These are phyloP conservation scores for Scutellaria galericulata DNA, from an alignment of 257 asterid species.

Conservation along the genomic window DNA sequence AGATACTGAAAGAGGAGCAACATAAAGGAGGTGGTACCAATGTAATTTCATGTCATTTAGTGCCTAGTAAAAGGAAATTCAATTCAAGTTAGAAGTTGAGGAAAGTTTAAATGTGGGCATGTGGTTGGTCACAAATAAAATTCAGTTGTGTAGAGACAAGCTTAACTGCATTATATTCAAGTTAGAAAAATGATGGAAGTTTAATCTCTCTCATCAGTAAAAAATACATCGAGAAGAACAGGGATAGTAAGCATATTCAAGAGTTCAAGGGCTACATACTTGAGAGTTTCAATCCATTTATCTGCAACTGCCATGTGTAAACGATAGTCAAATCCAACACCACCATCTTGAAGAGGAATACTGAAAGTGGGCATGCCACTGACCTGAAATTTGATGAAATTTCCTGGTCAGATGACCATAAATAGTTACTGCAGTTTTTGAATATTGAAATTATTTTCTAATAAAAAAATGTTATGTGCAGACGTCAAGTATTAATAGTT, in stretches of 20 bases:
- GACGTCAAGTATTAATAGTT: conserved; percentile 19
- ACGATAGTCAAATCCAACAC: conserved; percentile 97
- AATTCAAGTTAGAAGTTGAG: background rate
- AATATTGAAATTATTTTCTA: conserved; percentile 18
- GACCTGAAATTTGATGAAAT: conserved; percentile 62
- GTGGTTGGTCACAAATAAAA: background rate
- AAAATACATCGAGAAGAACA: conserved; percentile 9
- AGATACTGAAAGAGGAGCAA: conserved; percentile 2
- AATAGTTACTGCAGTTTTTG: conserved; percentile 25
- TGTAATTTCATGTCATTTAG: conserved; percentile 5
- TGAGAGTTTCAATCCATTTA: conserved; percentile 94
- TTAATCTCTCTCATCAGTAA: conserved; percentile 13
- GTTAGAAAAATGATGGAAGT: conserved; percentile 7
- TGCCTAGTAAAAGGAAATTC: conserved; percentile 6
- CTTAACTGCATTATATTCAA: conserved; percentile 10
- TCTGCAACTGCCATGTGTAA: conserved; percentile 99
- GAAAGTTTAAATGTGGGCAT: background rate
- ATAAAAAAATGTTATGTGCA: conserved; percentile 10
- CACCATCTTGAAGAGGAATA: conserved; percentile 91
- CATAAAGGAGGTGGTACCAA: background rate
- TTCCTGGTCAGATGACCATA: conserved; percentile 26
- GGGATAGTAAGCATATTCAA: conserved; percentile 27
- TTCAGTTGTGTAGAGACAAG: conserved; percentile 5
- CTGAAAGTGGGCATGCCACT: conserved; percentile 99
- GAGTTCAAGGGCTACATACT: conserved; percentile 58